Base-by-base conservation (phyloP, 805 yeast species). In the Cyberlindnera galapagoensis region DNA sequence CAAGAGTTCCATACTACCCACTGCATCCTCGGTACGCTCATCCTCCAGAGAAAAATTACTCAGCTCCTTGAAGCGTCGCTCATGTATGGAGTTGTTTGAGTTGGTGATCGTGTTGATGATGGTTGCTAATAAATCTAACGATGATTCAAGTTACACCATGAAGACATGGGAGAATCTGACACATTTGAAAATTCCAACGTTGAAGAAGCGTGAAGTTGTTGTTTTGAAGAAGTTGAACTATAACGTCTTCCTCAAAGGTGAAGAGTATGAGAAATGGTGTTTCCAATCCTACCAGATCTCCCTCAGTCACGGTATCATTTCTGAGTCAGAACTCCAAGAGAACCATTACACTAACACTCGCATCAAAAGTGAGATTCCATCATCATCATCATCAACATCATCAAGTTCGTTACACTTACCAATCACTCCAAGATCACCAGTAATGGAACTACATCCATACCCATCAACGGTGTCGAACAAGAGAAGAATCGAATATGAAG, bases 91-190 rank as follows among this genome's bases (percentile, higher is more conserved):
- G 11, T 33, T 51, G 14, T 38, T 23, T 18, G 44, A 46, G 19
- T 40, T 32, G 14, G 30, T 33, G 68, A 74, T 37, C 35, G 47
- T 44, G 8, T 38, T 54, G 12, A 35, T 54, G 35, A 52, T 54
- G 53, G 28, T 44, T 62, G 49, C 56, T 52, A 69, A 70, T 48
- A 70, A 70, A 47, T 52, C 65, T 15, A 58, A 52, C 36, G 71
- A 70, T 45, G 76, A 70, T 42, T 71, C 65, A 31, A 62, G 67
- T 25, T 70, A 67, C 39, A 67, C 74, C 3, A 54, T 67, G 43
- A 68, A 68, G 40, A 70, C 76, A 7, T 70, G 76, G 76, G 52
- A 49, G 13, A 47, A 44, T 34, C 29, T 55, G 8, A 49, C 60
- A 5, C 37, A 44, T 4, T 26, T 51, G 11, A 28, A 38, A 1